These are phyloP conservation scores for Cokeromyces recurvatus DNA, from an alignment of 371 early-diverging fungal genomes.

Conservation along the genomic window DNA sequence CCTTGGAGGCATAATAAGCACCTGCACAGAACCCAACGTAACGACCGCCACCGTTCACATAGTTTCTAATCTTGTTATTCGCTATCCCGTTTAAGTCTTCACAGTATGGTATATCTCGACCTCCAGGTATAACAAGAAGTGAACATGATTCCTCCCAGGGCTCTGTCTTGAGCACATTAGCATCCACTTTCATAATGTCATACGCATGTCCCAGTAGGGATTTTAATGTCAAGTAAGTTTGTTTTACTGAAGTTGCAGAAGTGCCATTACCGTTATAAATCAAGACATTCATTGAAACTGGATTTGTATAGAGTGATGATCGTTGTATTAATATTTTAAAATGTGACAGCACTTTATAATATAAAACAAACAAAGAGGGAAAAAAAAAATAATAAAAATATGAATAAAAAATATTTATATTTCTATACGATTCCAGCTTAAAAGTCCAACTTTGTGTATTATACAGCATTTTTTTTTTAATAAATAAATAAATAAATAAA, in stretches of 20 bases:
- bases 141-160: constrained; percentile 84
- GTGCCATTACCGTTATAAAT: constrained; percentile 80
- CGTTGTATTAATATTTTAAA: too few species aligned
- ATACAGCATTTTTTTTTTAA: too few species aligned
- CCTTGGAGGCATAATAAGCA: constrained; percentile 73
- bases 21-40: constrained; percentile 94
- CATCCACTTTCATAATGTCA: constrained; percentile 78
- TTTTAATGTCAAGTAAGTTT: constrained; percentile 62
- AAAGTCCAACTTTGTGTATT: too few species aligned
- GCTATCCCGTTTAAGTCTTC: constrained; percentile 57
- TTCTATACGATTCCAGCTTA: too few species aligned
- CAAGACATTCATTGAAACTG: constrained; percentile 81
- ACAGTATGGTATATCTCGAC: constrained; percentile 79
- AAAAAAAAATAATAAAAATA: too few species aligned
- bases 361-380: too few species aligned
- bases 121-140: constrained; percentile 86
- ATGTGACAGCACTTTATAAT: not conserved
- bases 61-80: constrained; percentile 58
- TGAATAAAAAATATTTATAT: too few species aligned
- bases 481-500: too few species aligned
- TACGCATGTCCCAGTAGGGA: constrained; percentile 67
- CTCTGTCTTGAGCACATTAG: constrained; percentile 55
- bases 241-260: constrained; percentile 54
- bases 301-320: too few species aligned
- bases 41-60: constrained; percentile 75